Percentiles rank a stretch among this genome's conserved stretches.
Conservation (phyloP, 495 filamentous ascomycete species). For the Cenococcum geophilum region DNA sequence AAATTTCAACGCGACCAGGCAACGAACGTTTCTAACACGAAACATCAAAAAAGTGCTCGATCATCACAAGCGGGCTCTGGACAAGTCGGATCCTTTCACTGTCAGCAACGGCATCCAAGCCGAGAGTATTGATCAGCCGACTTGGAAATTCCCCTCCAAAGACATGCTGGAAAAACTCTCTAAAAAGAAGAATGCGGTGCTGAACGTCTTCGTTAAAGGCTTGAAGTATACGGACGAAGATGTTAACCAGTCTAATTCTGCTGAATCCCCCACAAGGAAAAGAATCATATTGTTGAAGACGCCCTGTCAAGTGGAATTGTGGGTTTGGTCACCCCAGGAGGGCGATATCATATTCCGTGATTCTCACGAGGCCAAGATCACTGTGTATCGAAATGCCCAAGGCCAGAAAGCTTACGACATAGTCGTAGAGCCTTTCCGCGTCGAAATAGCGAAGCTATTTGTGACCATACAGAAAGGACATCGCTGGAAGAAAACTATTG, state of each 20-base stretch:
- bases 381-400: not conserved
- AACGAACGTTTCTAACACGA: constrained; percentile 1
- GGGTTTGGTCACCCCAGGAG: not conserved
- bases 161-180: not conserved
- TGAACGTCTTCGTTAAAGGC: not conserved
- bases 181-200: not conserved
- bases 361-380: not conserved
- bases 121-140: not conserved
- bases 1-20: not conserved
- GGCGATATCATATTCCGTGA: not conserved
- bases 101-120: not conserved
- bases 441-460: constrained; percentile 1
- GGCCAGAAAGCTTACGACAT: not conserved
- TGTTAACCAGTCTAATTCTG: not conserved
- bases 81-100: not conserved
- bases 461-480: not conserved
- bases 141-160: not conserved
- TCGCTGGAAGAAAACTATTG: constrained; percentile 2
- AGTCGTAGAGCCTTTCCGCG: constrained; percentile 1
- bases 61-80: constrained; percentile 3
- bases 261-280: not conserved
- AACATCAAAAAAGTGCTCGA: constrained; percentile 5
- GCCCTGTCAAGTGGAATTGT: not conserved
- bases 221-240: not conserved
- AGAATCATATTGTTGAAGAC: not conserved